Evolutionary conservation across 1,139 yeast species (phyloP), one percentile per base, ranked within the genome.

Genomic region (Geotrichum candidum): DNA sequence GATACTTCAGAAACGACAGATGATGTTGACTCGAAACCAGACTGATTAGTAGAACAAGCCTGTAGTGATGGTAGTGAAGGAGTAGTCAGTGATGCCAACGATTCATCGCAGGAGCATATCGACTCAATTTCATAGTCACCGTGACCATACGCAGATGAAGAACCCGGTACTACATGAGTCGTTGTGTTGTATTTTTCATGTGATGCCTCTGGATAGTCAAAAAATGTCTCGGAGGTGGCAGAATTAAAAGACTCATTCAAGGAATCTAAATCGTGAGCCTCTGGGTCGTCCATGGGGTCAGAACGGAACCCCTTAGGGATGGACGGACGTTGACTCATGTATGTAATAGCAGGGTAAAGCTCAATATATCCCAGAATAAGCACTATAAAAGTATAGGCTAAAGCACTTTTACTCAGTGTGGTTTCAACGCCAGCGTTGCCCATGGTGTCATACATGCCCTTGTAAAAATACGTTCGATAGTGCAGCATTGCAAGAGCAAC

Each of bases 331-430:
- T 53, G 58, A n/a, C 58, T 54, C 61, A 59, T 59, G 46, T 59
- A 59, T 2, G 61, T 59, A 15, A 59, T 51, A 9, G 61, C 61
- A n/a, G 61, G 61, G 45, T 54, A 59, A 7, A 59, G 56, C 29
- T 59, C 61, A 23, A 59, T 46, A 46, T 54, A 59, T 11, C 55
- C 51, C 46, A 54, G 48, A 22, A 59, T 10, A n/a, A 59, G 48
- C 31, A 54, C 51, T 27, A 54, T 2, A 15, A 29, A 22, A 15
- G 51, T 38, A 35, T 50, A 59, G 11, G 45, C 58, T 2, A 48
- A 6, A 7, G 51, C 58, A 3, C 55, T 23, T 15, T 15, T 38
- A 38, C 57, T 53, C 27, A 59, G 48, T n/a, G 61, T 53, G 27
- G 41, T 9, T 41, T 59, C 61, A 27, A 41, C 45, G 52, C 55